phyloP scores from a whole-genome alignment of 108 stramenopile genomes.

The Fragilaria radians region DNA sequence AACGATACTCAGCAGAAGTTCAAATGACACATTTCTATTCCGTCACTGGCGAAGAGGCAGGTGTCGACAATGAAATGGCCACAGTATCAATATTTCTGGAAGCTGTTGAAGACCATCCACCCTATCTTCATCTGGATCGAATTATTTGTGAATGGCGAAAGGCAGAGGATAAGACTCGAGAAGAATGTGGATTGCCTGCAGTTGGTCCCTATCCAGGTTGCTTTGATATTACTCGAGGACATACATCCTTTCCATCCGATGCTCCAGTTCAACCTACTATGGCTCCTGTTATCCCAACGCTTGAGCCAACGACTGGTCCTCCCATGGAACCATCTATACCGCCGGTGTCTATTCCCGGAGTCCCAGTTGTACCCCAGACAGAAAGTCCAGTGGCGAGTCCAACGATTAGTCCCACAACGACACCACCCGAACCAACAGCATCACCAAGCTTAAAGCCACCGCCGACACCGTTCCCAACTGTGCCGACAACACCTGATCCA shows the following conservation, averaged over 20 bases:
- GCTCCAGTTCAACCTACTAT: not conserved
- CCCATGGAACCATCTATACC: not conserved
- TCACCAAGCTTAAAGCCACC: not conserved
- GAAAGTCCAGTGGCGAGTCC: not conserved
- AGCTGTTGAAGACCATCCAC: constrained; percentile 16
- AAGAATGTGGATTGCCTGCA: constrained; percentile 22
- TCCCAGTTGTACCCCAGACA: not conserved
- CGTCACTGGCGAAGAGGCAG: not conserved
- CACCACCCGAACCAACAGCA: not conserved
- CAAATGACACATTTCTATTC: constrained; percentile 32
- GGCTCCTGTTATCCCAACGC: not conserved
- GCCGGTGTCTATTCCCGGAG: not conserved
- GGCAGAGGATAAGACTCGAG: constrained; percentile 27
- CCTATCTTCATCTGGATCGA: constrained; percentile 30
- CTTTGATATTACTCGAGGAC: not conserved
- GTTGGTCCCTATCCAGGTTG: constrained; percentile 8
- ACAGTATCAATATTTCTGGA: constrained; percentile 28
- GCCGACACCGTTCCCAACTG: constrained; percentile 1
- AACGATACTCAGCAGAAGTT: constrained; percentile 63
- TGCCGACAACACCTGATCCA: not conserved
- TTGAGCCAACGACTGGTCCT: not conserved
- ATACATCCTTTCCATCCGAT: not conserved
- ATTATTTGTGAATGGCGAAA: constrained; percentile 30
- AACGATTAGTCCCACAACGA: not conserved
- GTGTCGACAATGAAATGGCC: constrained; percentile 6